These are phyloP conservation scores for Neoscytalidium dimidiatum DNA, from an alignment of 2,329 filamentous ascomycete species.

Conservation along the genomic window DNA sequence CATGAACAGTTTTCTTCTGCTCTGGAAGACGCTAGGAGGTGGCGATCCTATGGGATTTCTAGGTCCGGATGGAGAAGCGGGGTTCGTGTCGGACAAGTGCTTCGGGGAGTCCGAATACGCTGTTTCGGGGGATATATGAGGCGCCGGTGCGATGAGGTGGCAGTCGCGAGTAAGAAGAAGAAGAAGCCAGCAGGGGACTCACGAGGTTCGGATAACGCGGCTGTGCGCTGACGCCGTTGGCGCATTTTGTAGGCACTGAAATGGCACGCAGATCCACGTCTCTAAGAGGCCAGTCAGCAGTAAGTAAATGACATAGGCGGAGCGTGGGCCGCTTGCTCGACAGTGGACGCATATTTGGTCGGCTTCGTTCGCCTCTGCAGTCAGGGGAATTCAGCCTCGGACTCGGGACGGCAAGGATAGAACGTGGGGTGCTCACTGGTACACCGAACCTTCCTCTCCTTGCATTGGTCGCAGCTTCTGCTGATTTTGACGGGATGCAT, in stretches of 20 bases:
- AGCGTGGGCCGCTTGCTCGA: neutral
- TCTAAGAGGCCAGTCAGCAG: neutral
- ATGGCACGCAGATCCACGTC: neutral
- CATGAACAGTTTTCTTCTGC: neutral
- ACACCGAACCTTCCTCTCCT: neutral
- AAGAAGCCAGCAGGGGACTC: neutral
- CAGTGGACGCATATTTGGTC: neutral
- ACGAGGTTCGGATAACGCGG: neutral
- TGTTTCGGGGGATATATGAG: neutral
- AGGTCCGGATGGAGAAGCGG: neutral
- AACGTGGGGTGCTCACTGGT: neutral
- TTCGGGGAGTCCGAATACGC: neutral
- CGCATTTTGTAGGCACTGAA: neutral
- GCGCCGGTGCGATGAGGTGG: neutral
- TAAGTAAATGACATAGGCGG: neutral
- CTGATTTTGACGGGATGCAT: neutral
- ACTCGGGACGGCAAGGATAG: neutral
- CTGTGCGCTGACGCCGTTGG: neutral
- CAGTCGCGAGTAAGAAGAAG: neutral
- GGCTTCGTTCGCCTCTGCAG: neutral
- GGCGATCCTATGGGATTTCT: too few relatives aligned
- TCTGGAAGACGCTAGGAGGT: too few relatives aligned
- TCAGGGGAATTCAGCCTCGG: neutral
- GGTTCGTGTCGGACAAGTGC: neutral
- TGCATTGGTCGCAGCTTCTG: neutral